These are phyloP conservation scores for Rhodotorula mucilaginosa DNA, from an alignment of 1,284 basidiomycete species.

Conservation along the genomic window DNA sequence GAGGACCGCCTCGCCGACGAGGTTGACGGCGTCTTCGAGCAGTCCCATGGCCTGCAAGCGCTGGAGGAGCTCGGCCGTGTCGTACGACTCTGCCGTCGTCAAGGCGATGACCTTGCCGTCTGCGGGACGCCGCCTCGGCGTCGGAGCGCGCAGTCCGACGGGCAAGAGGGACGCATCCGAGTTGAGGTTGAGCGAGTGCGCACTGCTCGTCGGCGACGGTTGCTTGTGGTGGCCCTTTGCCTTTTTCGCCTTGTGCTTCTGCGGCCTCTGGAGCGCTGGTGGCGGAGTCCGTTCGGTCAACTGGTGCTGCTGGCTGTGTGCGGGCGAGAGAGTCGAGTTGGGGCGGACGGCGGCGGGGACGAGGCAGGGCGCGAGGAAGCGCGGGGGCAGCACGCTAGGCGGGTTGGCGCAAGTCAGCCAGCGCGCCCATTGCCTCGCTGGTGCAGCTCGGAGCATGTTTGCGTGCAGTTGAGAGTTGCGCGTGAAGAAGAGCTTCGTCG, in stretches of 20 bases:
- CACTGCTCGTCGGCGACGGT: background rate
- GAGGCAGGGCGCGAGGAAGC: background rate
- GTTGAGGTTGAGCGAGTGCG: background rate
- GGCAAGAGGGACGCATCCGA: conserved; percentile 8
- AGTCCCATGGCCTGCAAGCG: conserved; percentile 33
- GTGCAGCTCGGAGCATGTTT: background rate
- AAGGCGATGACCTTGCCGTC: conserved; percentile 42
- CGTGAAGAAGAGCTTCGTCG: no score
- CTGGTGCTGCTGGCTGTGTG: background rate
- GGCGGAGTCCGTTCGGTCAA: background rate
- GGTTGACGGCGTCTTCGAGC: conserved; percentile 42
- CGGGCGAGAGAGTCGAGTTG: conserved; percentile 1
- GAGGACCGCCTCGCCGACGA: conserved; percentile 44
- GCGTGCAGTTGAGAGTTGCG: background rate
- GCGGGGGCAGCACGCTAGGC: background rate
- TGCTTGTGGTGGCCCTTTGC: conserved; percentile 11
- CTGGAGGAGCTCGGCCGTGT: conserved; percentile 39
- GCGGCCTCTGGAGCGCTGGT: conserved; percentile 17
- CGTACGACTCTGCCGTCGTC: conserved; percentile 42
- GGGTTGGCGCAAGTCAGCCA: background rate
- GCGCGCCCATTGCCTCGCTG: background rate
- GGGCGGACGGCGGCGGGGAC: background rate
- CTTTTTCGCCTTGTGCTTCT: conserved; percentile 39
- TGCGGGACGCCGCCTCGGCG: conserved; percentile 1
- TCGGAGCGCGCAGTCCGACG: conserved; percentile 9